phyloP scores from a whole-genome alignment of 2,329 filamentous ascomycete species.

The Colletotrichum sp. region DNA sequence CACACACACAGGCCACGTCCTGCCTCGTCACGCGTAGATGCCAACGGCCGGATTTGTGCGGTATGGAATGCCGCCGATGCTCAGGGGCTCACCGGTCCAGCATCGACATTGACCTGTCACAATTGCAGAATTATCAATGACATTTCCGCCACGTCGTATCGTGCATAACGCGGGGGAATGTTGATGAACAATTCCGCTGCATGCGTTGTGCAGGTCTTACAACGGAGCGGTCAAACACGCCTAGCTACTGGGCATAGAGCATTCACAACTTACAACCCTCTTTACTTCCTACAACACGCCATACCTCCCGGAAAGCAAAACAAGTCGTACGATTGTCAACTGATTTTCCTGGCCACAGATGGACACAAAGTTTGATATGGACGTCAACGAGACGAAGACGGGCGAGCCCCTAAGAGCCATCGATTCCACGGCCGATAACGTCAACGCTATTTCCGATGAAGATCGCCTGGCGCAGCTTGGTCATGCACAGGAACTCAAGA shows the following conservation, averaged over 20 bases:
- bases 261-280: background rate
- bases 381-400: background rate
- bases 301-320: background rate
- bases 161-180: background rate
- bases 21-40: background rate
- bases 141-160: background rate
- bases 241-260: background rate
- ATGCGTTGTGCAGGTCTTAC: background rate
- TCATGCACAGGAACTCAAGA: slow-evolving; percentile 32
- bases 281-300: background rate
- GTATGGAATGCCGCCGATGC: background rate
- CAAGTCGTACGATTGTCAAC: background rate
- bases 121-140: background rate
- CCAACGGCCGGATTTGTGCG: background rate
- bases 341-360: background rate
- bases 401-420: background rate
- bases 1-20: background rate
- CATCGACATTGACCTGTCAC: background rate
- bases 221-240: background rate
- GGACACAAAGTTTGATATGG: background rate
- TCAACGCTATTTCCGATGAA: slow-evolving; percentile 13
- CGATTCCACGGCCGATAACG: background rate
- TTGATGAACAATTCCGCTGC: background rate
- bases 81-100: background rate
- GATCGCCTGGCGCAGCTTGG: slow-evolving; percentile 30